A percentile compares a stretch with the other conserved stretches of the same genome.
Evolutionary conservation across 352 stramenopile genomes (phyloP).

Genomic region (Achlya hypogyna): DNA sequence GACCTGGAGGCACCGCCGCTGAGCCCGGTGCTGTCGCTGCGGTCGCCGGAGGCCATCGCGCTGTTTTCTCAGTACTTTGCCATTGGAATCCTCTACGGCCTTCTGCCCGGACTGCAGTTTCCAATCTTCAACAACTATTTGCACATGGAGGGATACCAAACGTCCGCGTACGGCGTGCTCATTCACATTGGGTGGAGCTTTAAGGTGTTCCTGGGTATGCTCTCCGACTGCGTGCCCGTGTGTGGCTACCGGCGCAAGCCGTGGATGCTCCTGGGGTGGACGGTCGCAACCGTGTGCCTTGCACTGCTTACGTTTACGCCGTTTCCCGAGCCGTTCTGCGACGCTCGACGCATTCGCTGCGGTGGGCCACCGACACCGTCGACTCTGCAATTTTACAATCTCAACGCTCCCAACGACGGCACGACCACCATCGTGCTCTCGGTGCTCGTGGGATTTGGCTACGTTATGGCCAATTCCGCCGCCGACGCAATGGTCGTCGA

Average conservation of each 20-base stretch:
- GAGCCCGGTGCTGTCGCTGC: conserved; percentile 15
- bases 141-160: conserved; percentile 56
- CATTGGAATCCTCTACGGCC: conserved; percentile 54
- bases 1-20: neutral
- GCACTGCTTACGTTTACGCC: neutral
- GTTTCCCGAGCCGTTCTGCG: neutral
- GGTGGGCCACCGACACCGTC: neutral
- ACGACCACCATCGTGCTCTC: conserved; percentile 30
- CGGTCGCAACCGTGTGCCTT: conserved; percentile 21
- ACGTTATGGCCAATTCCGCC: conserved; percentile 31
- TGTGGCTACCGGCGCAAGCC: conserved; percentile 34
- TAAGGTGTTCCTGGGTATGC: conserved; percentile 57
- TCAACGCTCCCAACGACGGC: conserved; percentile 23
- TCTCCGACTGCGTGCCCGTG: conserved; percentile 59
- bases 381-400: conserved; percentile 25
- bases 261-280: conserved; percentile 26
- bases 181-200: conserved; percentile 50
- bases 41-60: conserved; percentile 26
- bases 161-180: conserved; percentile 45
- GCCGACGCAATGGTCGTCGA: conserved; percentile 36
- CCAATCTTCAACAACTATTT: conserved; percentile 70
- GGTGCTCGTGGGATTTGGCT: conserved; percentile 36
- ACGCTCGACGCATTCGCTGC: neutral
- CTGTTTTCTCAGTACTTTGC: conserved; percentile 60
- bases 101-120: conserved; percentile 46